Conservation (phyloP, 345 rosid genomes). For the Barbarea vulgaris region DNA sequence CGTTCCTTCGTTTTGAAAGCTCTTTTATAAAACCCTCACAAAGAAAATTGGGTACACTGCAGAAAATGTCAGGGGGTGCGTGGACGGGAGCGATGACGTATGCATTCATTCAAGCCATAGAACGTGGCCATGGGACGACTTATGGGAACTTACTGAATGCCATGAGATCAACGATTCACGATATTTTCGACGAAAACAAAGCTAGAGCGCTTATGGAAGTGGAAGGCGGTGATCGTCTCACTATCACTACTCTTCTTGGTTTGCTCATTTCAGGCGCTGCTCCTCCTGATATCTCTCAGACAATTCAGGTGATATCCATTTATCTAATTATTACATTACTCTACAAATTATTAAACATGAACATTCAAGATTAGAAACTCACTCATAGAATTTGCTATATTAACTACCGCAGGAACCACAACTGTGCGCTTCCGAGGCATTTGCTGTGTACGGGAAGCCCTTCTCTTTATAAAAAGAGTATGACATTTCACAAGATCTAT, state of each 20-base stretch:
- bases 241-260: constrained; percentile 59
- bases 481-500: background rate
- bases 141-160: constrained; percentile 71
- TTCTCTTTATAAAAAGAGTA: constrained; percentile 46
- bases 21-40: background rate
- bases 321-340: constrained; percentile 17
- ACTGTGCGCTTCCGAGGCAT: constrained; percentile 59
- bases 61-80: constrained; percentile 70
- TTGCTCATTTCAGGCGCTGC: constrained; percentile 58
- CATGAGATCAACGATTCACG: constrained; percentile 74
- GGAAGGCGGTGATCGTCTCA: constrained; percentile 51
- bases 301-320: constrained; percentile 42
- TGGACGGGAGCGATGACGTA: constrained; percentile 98
- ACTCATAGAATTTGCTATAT: background rate
- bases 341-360: background rate
- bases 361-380: background rate
- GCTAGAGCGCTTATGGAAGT: constrained; percentile 38
- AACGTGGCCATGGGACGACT: constrained; percentile 66
- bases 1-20: background rate
- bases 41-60: background rate
- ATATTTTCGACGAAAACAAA: constrained; percentile 35
- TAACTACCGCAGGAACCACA: constrained; percentile 83
- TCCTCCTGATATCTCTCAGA: constrained; percentile 20
- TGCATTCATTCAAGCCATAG: constrained; percentile 82
- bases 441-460: constrained; percentile 64